Evolutionary conservation across 2,329 filamentous ascomycete species (phyloP), one percentile per base, ranked within the genome.

Genomic region (Lizonia empirigonia): DNA sequence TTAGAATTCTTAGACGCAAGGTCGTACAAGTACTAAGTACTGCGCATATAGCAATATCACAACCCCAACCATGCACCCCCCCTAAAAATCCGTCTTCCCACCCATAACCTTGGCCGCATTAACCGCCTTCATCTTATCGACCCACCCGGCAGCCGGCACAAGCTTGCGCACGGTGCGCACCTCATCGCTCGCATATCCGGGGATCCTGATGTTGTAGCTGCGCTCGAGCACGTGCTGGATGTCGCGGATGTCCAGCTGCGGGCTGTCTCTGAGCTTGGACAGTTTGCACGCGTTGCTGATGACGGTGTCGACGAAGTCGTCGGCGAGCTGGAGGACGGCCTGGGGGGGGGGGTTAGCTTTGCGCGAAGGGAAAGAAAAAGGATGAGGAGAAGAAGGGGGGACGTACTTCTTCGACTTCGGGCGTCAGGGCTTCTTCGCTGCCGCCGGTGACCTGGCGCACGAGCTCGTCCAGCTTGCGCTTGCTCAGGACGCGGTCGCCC

Each of bases 401-500:
- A 48, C 81, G 73, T 81, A 95, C 92, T 82, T 97, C 93, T 83
- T 99, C 94, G 40, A 96, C 93, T 63, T 97, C 94, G 0, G 94
- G 90, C 22, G 90, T 90, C 59, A 97, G 77, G 29, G 87, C 83
- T 69, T 93, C 90, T 55, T 90, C 87, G 20, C 85, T 86, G 8
- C 88, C 88, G 45, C 92, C 92, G 27, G 91, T 96, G 52, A 97
- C 91, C 74, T 97, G 93, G 41, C 92, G 85, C 7, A 97, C 92
- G 29, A 99, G 82, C 71, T 97, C 93, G 68, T 99, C 92, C 32
- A 99, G 82, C 77, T 96, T 97, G 78, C 96, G 95, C 83, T 97
- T 97, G 77, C 89, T 95, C n/a, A 99, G 80, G 1, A 99, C 89
- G 34, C 92, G 87, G 65, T 97, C 91, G 20, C 91, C 91, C 69